These are phyloP conservation scores for Ceriops decandra DNA, from an alignment of 345 rosid species.

Conservation along the genomic window DNA sequence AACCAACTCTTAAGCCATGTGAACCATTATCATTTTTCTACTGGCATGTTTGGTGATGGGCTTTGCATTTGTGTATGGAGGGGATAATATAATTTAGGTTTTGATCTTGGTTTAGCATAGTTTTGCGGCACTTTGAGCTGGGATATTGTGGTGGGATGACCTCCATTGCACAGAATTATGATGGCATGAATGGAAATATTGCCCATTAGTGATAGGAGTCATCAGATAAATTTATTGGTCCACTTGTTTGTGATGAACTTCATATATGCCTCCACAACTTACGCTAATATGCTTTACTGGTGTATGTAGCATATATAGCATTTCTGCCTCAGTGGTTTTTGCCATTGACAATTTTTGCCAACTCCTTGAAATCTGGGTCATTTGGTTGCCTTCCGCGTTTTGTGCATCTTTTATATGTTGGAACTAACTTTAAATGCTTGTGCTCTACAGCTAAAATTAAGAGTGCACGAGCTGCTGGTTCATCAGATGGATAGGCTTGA, in stretches of 20 bases:
- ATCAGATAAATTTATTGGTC: no score
- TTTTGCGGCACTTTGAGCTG: neutral
- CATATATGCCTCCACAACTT: no score
- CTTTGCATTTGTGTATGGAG: neutral
- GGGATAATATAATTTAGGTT: neutral
- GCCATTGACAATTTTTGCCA: neutral
- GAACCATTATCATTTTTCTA: neutral
- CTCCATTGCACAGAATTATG: no score
- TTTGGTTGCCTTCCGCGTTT: neutral
- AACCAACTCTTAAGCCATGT: neutral
- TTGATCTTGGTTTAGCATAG: neutral
- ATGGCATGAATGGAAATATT: no score
- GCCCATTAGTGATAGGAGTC: no score
- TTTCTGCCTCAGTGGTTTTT: neutral
- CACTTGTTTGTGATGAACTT: no score
- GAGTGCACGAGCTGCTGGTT: constrained; percentile 48
- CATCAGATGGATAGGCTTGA: constrained; percentile 55
- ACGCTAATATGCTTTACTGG: neutral
- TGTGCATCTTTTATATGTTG: neutral
- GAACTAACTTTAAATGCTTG: neutral
- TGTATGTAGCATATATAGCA: neutral
- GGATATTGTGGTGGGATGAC: no score
- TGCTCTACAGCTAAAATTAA: constrained; percentile 50
- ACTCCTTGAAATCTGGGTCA: neutral
- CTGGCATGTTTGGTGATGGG: neutral